Percentiles rank a stretch among this genome's conserved stretches.
These are phyloP conservation scores for Apiospora malaysiana DNA, from an alignment of 2,329 filamentous ascomycete species.

Conservation along the genomic window DNA sequence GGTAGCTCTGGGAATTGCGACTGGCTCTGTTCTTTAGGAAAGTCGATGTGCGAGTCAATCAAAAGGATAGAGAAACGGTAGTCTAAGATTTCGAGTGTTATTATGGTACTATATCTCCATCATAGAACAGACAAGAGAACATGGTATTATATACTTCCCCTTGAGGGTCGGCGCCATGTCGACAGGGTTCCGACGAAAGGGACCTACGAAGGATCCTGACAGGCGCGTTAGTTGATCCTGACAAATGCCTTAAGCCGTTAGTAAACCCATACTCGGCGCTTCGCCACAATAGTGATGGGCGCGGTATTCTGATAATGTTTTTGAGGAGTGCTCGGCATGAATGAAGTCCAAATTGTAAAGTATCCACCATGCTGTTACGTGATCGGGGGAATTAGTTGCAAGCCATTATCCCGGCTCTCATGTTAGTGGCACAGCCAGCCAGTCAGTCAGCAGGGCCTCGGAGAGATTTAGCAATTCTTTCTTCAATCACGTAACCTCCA, in stretches of 20 bases:
- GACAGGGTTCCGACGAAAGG: not conserved
- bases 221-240: not conserved
- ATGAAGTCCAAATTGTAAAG: not conserved
- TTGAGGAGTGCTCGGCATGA: not conserved
- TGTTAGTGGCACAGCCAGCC: not conserved
- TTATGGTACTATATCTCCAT: too few species aligned
- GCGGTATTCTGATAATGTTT: too few species aligned
- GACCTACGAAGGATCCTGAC: not conserved
- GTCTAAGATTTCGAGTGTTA: too few species aligned
- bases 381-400: slow-evolving; percentile 30
- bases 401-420: not conserved
- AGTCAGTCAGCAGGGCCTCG: not conserved
- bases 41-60: too few species aligned
- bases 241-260: not conserved
- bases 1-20: too few species aligned
- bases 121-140: not conserved
- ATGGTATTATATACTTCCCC: not conserved
- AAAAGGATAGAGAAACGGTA: too few species aligned
- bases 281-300: too few species aligned
- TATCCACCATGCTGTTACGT: slow-evolving; percentile 26
- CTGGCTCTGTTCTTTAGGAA: too few species aligned
- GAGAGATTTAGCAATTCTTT: not conserved
- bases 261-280: not conserved
- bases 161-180: not conserved
- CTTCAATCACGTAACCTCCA: not conserved